phyloP scores from a whole-genome alignment of 768 basidiomycete species.

The Cystofilobasidium capitatum region DNA sequence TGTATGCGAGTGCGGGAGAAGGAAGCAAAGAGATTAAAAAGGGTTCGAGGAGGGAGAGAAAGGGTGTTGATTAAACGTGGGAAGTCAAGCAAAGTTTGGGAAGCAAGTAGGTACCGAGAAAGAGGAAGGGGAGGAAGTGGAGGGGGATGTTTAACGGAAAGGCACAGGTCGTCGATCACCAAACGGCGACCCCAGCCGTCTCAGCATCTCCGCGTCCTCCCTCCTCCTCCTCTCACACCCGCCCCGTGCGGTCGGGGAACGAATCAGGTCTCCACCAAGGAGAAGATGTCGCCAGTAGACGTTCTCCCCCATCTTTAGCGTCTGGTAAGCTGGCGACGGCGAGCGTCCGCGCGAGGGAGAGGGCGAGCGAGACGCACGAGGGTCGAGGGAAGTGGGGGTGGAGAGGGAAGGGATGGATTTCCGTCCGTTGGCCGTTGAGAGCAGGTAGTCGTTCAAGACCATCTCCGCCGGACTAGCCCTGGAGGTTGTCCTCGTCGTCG shows the following conservation, averaged over 20 bases:
- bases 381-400: neutral
- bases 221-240: neutral
- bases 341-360: neutral
- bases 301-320: constrained; percentile 4
- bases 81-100: too few relatives aligned
- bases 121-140: too few relatives aligned
- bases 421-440: neutral
- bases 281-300: constrained; percentile 22
- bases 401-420: neutral
- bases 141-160: too few relatives aligned
- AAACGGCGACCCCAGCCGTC: too few relatives aligned
- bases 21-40: too few relatives aligned
- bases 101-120: too few relatives aligned
- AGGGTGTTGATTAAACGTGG: too few relatives aligned
- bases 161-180: too few relatives aligned
- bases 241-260: neutral
- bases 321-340: neutral
- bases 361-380: neutral
- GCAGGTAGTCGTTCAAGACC: neutral
- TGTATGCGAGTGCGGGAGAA: too few relatives aligned
- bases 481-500: neutral
- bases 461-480: neutral
- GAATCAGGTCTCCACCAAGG: constrained; percentile 12
- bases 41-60: too few relatives aligned
- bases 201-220: neutral